Evolutionary conservation across 192 early-diverging fungal genomes (phyloP), one percentile per base, ranked within the genome.

Genomic region (Mortierella antarctica): DNA sequence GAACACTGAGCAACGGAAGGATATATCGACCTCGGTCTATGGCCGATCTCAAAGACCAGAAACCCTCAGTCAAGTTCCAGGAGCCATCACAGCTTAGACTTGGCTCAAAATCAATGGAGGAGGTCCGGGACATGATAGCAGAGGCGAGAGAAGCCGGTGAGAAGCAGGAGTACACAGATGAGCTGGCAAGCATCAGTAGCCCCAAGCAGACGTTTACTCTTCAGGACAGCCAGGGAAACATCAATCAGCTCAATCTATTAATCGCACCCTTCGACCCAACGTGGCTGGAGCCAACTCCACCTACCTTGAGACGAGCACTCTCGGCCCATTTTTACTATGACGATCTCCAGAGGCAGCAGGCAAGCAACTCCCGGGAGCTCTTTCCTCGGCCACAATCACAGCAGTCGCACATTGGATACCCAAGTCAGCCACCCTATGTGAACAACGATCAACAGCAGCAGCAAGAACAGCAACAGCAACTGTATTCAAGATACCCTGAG

Each of bases 231-330:
- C 41, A 80, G 0, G 77, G 77, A 20, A 80, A 68, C 41, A 72
- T 80, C 48, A 80, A 80, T 44, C 69, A 49, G 5, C 65, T 80
- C 40, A 71, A 72, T 21, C 13, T 67, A 11, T 49, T 80, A 7
- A 68, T 64, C n/a, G 77, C 77, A 7, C 77, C 77, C 0, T 80
- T 80, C 14, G 68, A 80, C 62, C 77, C 77, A 3, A 72, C 53
- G 21, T 80, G 70, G 70, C 68, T 80, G 17, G 62, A 80, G 51
- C 70, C 77, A 12, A 80, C 77, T 11, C 77, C 77, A 4, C 77
- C 49, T 17, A 71, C 72, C 14, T 39, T 80, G 15, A 48, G 53
- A 3, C 69, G 77, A 7, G 77, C 77, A 4, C 60, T 80, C 44
- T 50, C 69, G 14, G 69, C 70, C 5, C 77, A 80, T 0, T 64